A percentile compares a stretch with the other conserved stretches of the same genome.
These are phyloP conservation scores for Saccharomyces hybrid DNA, from an alignment of 1,139 yeast genomes.

Conservation along the genomic window DNA sequence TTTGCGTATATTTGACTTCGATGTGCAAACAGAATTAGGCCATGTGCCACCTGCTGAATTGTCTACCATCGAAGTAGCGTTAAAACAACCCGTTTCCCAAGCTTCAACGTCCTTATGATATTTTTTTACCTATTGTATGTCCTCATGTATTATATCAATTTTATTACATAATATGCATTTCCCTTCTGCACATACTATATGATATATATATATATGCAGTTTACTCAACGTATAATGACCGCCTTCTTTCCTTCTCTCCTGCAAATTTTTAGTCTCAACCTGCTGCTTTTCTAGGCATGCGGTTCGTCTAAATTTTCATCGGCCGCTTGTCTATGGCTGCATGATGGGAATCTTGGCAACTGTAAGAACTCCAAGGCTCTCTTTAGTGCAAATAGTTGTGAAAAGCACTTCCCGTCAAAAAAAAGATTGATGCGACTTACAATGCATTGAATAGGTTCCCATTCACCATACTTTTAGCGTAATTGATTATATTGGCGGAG, in stretches of 20 bases:
- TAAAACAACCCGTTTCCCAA: not conserved
- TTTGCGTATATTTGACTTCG: constrained; percentile 12
- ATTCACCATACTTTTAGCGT: not conserved
- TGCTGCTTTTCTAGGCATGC: not conserved
- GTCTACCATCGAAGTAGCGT: not conserved
- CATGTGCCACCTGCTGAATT: constrained; percentile 24
- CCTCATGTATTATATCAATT: not conserved
- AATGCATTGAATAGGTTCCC: not conserved
- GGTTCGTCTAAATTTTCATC: not conserved
- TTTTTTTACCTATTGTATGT: not conserved
- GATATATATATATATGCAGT: not conserved
- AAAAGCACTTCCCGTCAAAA: not conserved
- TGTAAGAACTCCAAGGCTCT: not conserved
- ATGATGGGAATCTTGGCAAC: not conserved
- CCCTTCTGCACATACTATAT: not conserved
- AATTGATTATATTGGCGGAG: not conserved
- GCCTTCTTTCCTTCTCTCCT: not conserved
- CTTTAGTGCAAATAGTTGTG: not conserved
- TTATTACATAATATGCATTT: not conserved
- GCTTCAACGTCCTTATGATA: not conserved
- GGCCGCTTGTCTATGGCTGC: not conserved
- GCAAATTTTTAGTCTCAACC: not conserved
- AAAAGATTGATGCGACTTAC: not conserved
- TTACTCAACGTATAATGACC: not conserved
- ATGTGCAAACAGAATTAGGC: constrained; percentile 23